A percentile compares a stretch with the other conserved stretches of the same genome.
Conservation (phyloP, 2,329 filamentous ascomycete species). For the Penicillium sumatraense region DNA sequence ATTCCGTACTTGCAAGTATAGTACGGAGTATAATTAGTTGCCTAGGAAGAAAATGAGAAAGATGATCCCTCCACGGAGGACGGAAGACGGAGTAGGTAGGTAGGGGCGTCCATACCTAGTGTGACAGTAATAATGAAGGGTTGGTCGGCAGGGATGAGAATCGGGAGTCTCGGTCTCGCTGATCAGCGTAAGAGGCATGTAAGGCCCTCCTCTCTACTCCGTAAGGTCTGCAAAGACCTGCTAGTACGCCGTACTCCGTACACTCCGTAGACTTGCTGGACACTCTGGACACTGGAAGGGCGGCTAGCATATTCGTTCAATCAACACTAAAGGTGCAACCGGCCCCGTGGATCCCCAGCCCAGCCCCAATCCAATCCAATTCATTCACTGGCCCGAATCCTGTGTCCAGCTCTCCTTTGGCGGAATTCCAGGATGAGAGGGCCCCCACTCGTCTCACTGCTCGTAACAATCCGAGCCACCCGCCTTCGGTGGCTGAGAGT, state of each 20-base stretch:
- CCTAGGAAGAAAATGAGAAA: neutral
- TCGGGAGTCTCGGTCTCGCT: conserved; percentile 16
- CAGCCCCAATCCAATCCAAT: conserved; percentile 4
- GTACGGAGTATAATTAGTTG: too few relatives aligned
- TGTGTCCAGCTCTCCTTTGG: conserved; percentile 5
- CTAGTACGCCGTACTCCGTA: too few relatives aligned
- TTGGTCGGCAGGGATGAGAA: conserved; percentile 15
- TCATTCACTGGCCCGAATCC: conserved; percentile 10
- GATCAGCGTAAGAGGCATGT: conserved; percentile 20
- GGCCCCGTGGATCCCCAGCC: neutral
- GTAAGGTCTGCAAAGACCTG: neutral
- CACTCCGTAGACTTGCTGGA: too few relatives aligned
- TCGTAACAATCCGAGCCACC: conserved; percentile 26
- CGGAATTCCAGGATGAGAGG: conserved; percentile 26
- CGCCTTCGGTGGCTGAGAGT: conserved; percentile 18
- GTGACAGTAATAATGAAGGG: conserved; percentile 20
- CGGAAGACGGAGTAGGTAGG: too few relatives aligned
- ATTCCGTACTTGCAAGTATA: neutral
- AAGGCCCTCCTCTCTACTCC: too few relatives aligned
- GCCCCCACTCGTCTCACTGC: conserved; percentile 20
- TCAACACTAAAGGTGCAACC: neutral
- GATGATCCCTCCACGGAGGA: neutral
- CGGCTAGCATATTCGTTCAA: conserved; percentile 1
- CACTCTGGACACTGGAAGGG: neutral
- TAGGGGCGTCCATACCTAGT: neutral